phyloP scores from a whole-genome alignment of 2,329 filamentous ascomycete species.

The Gliomastix tumulicola region DNA sequence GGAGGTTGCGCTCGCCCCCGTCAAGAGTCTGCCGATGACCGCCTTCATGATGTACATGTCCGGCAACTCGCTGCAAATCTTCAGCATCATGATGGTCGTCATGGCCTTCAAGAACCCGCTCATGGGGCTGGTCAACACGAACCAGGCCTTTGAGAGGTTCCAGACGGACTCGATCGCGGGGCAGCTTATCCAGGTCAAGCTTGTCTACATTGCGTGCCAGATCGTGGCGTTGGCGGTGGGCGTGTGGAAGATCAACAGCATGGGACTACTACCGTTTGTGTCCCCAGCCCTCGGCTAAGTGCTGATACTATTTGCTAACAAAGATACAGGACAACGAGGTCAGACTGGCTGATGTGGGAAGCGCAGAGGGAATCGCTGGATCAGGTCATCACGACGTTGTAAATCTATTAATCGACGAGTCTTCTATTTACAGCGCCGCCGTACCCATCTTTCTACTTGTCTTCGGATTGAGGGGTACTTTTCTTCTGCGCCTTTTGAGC shows the following conservation, averaged over 20 bases:
- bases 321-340: slow-evolving; percentile 70
- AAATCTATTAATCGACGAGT: slow-evolving; percentile 7
- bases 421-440: background rate
- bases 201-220: slow-evolving; percentile 84
- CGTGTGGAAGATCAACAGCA: slow-evolving; percentile 93
- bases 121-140: slow-evolving; percentile 73
- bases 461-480: no score
- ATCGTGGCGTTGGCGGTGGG: slow-evolving; percentile 76
- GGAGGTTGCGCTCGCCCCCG: slow-evolving; percentile 89
- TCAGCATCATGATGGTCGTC: slow-evolving; percentile 99
- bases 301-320: slow-evolving; percentile 2
- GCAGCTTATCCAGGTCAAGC: slow-evolving; percentile 75
- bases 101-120: slow-evolving; percentile 98
- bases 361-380: slow-evolving; percentile 63
- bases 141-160: slow-evolving; percentile 84
- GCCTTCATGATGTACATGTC: slow-evolving; percentile 99
- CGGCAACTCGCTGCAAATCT: slow-evolving; percentile 95
- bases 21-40: slow-evolving; percentile 95
- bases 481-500: slow-evolving; percentile 35
- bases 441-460: no score
- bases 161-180: slow-evolving; percentile 72
- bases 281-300: slow-evolving; percentile 6
- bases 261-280: slow-evolving; percentile 81
- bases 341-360: slow-evolving; percentile 98
- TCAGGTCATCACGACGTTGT: slow-evolving; percentile 56